Conservation (phyloP, 1,284 basidiomycete genomes). For the Cryptococcus sp. region DNA sequence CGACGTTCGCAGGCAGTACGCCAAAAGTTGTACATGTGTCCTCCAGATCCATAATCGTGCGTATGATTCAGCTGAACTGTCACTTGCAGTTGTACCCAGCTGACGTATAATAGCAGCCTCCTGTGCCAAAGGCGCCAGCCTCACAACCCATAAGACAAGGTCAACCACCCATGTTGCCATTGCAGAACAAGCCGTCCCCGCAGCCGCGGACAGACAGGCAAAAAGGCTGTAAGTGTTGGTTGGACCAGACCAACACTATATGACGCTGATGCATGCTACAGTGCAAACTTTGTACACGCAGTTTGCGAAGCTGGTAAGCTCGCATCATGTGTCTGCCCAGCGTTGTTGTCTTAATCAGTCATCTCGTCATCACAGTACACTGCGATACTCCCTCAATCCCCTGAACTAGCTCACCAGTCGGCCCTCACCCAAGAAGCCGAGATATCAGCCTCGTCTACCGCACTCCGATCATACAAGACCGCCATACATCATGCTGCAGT, state of each 20-base stretch:
- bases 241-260: background rate
- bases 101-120: no score
- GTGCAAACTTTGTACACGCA: slow-evolving; percentile 44
- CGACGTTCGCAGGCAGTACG: no score
- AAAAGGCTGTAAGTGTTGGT: slow-evolving; percentile 35
- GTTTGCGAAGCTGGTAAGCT: slow-evolving; percentile 41
- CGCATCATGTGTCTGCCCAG: background rate
- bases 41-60: no score
- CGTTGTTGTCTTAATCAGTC: background rate
- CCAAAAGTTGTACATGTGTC: no score
- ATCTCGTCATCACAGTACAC: slow-evolving; percentile 29
- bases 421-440: slow-evolving; percentile 45
- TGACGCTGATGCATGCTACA: slow-evolving; percentile 14
- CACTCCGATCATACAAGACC: slow-evolving; percentile 45
- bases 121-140: background rate
- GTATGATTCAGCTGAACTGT: no score
- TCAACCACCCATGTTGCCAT: slow-evolving; percentile 25
- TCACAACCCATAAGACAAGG: background rate
- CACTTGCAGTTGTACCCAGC: no score
- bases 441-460: slow-evolving; percentile 34
- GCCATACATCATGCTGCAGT: slow-evolving; percentile 51
- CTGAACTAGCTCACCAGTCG: slow-evolving; percentile 39
- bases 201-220: slow-evolving; percentile 44
- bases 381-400: slow-evolving; percentile 27
- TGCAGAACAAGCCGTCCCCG: slow-evolving; percentile 22